These are phyloP conservation scores for Camellia sinensis DNA, from an alignment of 148 eudicot species.

Conservation along the genomic window DNA sequence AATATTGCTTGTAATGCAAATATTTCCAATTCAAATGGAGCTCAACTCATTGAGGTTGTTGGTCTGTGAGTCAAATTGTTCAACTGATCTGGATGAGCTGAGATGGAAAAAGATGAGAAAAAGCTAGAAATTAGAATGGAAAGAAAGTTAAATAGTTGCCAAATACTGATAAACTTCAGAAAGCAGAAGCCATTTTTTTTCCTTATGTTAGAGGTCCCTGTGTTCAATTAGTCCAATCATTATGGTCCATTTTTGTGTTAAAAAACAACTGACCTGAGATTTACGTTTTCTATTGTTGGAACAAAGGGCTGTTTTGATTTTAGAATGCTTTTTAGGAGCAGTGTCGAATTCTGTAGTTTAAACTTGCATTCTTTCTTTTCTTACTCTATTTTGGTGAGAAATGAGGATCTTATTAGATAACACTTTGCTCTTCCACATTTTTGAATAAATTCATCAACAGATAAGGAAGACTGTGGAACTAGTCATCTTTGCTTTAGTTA, in stretches of 20 bases:
- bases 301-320: not conserved
- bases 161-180: not conserved
- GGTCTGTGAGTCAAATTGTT: not conserved
- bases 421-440: not conserved
- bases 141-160: not conserved
- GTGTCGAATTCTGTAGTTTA: not conserved
- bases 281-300: not conserved
- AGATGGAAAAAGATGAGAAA: not conserved
- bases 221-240: not conserved
- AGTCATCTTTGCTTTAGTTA: not conserved
- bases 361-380: not conserved
- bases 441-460: not conserved
- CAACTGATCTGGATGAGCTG: constrained; percentile 11
- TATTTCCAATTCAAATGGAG: not conserved
- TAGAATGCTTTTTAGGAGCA: not conserved
- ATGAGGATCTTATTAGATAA: not conserved
- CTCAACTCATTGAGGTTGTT: not conserved
- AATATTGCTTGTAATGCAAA: not conserved
- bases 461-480: not conserved
- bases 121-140: not conserved
- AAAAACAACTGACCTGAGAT: not conserved
- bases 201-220: not conserved
- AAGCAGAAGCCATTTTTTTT: not conserved
- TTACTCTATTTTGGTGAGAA: not conserved
- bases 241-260: not conserved